phyloP scores from a whole-genome alignment of 345 rosid species.

The Dipteronia dyeriana region DNA sequence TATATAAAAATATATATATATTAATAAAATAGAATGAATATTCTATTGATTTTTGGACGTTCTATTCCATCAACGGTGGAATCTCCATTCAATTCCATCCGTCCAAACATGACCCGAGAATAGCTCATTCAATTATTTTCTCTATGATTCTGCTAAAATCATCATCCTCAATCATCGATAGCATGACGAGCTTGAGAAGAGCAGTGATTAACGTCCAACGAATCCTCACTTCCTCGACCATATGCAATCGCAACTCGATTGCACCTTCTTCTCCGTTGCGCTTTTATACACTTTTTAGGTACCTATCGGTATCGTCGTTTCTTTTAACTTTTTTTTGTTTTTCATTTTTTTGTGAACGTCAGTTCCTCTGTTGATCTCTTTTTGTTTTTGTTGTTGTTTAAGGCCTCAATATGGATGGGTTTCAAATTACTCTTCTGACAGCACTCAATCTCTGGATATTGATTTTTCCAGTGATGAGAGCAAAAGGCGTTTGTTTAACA shows the following conservation, averaged over 20 bases:
- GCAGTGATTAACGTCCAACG: slow-evolving; percentile 44
- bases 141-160: not conserved
- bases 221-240: slow-evolving; percentile 39
- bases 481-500: slow-evolving; percentile 72
- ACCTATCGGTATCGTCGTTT: not conserved
- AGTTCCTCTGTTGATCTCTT: not conserved
- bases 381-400: not conserved
- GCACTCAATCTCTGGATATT: slow-evolving; percentile 37
- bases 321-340: not conserved
- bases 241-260: slow-evolving; percentile 23
- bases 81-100: too few relatives aligned
- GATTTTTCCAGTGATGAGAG: slow-evolving; percentile 75
- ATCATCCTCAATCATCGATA: not conserved
- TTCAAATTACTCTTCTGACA: slow-evolving; percentile 45
- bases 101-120: too few relatives aligned
- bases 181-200: slow-evolving; percentile 49
- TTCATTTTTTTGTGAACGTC: not conserved
- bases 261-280: slow-evolving; percentile 2
- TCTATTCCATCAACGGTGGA: too few relatives aligned
- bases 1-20: too few relatives aligned
- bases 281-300: slow-evolving; percentile 30
- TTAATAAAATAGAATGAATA: too few relatives aligned
- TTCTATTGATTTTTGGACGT: too few relatives aligned
- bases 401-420: slow-evolving; percentile 51
- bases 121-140: too few relatives aligned